Evolutionary conservation across 768 basidiomycete species (phyloP).

Genomic region (Dioszegia aurantiaca): DNA sequence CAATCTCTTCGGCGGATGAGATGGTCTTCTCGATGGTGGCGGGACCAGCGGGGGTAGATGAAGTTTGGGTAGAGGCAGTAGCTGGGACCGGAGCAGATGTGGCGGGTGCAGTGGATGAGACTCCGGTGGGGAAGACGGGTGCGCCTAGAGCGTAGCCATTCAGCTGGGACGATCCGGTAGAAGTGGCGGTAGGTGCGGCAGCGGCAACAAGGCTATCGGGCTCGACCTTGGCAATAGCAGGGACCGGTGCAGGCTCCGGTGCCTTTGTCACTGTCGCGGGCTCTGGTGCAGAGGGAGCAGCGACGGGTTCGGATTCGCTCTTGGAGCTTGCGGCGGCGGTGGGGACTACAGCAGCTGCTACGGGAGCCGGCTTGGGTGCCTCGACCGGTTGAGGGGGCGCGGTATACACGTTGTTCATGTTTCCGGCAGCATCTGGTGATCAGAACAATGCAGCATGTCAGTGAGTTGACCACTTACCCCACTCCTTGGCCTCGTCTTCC

Average conservation of each 20-base stretch:
- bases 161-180: constrained; percentile 9
- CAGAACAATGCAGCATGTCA: constrained; percentile 1
- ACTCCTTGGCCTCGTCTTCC: constrained; percentile 52
- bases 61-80: neutral
- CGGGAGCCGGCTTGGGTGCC: constrained; percentile 15
- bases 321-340: constrained; percentile 11
- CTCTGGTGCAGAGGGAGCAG: no score
- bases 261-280: no score
- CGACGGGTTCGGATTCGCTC: neutral
- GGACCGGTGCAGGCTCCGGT: constrained; percentile 14
- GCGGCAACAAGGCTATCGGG: constrained; percentile 34
- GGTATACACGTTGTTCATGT: constrained; percentile 54
- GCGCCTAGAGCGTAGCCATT: no score
- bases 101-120: neutral
- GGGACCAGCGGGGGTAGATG: constrained; percentile 6
- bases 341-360: constrained; percentile 16
- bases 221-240: constrained; percentile 22
- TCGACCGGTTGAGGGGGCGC: constrained; percentile 39
- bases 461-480: constrained; percentile 39
- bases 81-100: neutral
- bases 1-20: constrained; percentile 25
- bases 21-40: neutral
- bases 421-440: constrained; percentile 49
- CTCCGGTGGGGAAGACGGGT: constrained; percentile 7
- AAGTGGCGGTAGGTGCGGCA: constrained; percentile 34